Conservation (phyloP, 257 asterid species). For the Forsythia viridissima region DNA sequence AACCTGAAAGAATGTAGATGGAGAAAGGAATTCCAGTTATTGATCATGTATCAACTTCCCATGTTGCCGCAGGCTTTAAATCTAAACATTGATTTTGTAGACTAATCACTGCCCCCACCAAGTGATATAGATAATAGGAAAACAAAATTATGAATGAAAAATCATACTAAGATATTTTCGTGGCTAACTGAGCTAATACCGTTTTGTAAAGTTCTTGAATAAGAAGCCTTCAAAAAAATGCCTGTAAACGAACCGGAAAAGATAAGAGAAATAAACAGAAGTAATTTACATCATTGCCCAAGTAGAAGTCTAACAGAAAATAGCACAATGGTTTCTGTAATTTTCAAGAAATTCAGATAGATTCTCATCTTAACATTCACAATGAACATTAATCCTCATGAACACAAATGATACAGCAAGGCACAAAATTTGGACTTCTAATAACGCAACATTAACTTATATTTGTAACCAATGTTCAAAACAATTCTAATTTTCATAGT, state of each 20-base stretch:
- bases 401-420: too few species aligned
- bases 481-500: background rate
- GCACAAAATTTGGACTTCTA: background rate
- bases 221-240: constrained; percentile 39
- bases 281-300: background rate
- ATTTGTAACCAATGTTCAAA: background rate
- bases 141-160: too few species aligned
- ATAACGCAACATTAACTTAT: background rate
- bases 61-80: too few species aligned
- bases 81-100: too few species aligned
- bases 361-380: background rate
- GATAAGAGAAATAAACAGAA: background rate
- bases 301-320: background rate
- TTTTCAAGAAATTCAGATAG: too few species aligned
- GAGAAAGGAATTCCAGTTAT: too few species aligned
- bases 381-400: background rate
- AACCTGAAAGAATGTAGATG: too few species aligned
- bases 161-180: constrained; percentile 32
- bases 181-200: constrained; percentile 36
- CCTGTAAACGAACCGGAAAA: constrained; percentile 32
- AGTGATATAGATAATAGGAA: too few species aligned
- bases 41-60: too few species aligned
- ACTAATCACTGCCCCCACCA: too few species aligned
- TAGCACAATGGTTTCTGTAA: too few species aligned
- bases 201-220: constrained; percentile 43